Base-by-base conservation (phyloP, 495 filamentous ascomycete genomes). In the Penicillium bovifimosum region DNA sequence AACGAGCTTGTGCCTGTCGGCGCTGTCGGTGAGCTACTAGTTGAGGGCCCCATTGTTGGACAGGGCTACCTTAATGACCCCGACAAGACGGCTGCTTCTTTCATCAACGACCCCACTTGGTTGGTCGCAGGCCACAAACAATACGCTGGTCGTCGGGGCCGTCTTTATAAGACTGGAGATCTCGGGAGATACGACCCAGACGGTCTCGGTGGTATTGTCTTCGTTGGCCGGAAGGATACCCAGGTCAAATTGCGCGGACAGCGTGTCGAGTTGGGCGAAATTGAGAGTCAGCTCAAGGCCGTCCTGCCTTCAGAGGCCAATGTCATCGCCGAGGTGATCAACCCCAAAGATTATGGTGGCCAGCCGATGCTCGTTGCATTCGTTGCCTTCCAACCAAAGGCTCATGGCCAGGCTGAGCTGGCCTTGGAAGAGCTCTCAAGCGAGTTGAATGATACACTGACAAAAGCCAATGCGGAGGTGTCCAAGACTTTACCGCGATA, bases 211-310 rank as follows among this genome's bases (percentile, higher is more conserved):
- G 60, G 69, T 27, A 69, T 86, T 49, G 62, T 78, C n/a, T 84
- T 82, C 55, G 72, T 80, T 2, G 82, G 82, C 24, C 65, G 84
- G 7, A 78, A 79, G 38, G 83, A 86, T 50, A 78, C 80, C 8
- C 81, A 85, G 55, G 80, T 83, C 14, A 86, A 86, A 60, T 54
- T 86, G 4, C 76, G 76, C 11, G 83, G 82, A 9, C 80, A 85
- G 54, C 74, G 82, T 32, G 75, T 86, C 33, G 83, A 86, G 58
- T 68, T 86, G 5, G 77, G 74, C 0, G 83, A 86, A 47, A 72
- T 75, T 29, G 72, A 75, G 52, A 68, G 65, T 55, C 72, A 73
- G 20, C 60, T 73, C 9, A 59, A 58, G 38, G 59, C 55, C 2
- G 55, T 54, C 13, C 56, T 75, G 14, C 67, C 67, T 11, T 49